Percentiles rank a stretch among this genome's conserved stretches.
phyloP scores from a whole-genome alignment of 768 basidiomycete genomes.

The Galerina sulciceps region DNA sequence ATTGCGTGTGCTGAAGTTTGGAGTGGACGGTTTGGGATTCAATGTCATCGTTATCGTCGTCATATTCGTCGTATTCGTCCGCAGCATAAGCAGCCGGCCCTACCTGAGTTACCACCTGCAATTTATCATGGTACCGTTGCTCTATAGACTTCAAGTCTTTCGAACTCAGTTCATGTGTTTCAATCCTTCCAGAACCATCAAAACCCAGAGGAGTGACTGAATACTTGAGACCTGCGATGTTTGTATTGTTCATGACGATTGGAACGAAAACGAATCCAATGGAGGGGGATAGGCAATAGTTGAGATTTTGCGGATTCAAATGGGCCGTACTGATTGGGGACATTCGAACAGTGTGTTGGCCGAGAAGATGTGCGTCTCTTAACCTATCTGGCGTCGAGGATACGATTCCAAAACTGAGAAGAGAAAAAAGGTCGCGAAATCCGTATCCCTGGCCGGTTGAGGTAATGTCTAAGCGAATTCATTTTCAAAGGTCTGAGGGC shows the following conservation, averaged over 20 bases:
- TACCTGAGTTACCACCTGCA: conserved; percentile 48
- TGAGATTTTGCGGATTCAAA: conserved; percentile 75
- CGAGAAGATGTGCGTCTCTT: conserved; percentile 68
- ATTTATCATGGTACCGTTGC: conserved; percentile 54
- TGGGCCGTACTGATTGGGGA: conserved; percentile 93
- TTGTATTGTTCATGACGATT: conserved; percentile 88
- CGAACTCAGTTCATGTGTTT: conserved; percentile 56
- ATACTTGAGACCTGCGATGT: conserved; percentile 72
- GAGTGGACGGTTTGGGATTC: conserved; percentile 36
- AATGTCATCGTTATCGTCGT: conserved; percentile 69
- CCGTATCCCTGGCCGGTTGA: conserved; percentile 50
- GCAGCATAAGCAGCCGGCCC: conserved; percentile 31
- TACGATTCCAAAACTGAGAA: conserved; percentile 56
- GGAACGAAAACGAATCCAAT: conserved; percentile 71
- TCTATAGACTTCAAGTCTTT: conserved; percentile 75
- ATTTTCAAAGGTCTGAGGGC: background rate
- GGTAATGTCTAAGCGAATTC: conserved; percentile 32
- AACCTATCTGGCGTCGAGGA: conserved; percentile 40
- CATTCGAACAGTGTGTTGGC: conserved; percentile 91
- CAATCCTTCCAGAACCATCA: conserved; percentile 46
- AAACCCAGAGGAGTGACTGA: conserved; percentile 69
- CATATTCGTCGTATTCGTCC: conserved; percentile 70
- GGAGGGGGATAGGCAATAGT: conserved; percentile 71
- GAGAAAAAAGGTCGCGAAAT: conserved; percentile 52
- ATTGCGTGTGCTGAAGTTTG: conserved; percentile 74